phyloP scores from a whole-genome alignment of 2,329 filamentous ascomycete genomes.

The Penicillium sp. region DNA sequence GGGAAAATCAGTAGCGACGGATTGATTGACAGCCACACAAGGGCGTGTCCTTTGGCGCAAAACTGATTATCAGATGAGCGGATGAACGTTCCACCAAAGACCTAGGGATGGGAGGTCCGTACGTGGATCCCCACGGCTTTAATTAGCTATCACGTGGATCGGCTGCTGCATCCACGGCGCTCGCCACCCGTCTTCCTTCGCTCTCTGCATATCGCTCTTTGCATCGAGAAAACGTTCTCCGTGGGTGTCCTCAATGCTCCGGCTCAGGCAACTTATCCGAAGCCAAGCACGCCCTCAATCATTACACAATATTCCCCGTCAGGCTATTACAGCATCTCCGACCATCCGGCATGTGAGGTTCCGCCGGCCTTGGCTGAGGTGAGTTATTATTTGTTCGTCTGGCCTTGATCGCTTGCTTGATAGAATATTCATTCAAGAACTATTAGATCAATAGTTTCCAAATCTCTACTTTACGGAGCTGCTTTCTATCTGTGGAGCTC shows the following conservation, averaged over 20 bases:
- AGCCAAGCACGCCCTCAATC: conserved; percentile 20
- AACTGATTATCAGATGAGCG: too few species aligned
- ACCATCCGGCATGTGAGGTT: conserved; percentile 35
- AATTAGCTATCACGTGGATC: too few species aligned
- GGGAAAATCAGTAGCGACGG: background rate
- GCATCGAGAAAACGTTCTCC: too few species aligned
- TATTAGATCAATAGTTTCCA: conserved; percentile 30
- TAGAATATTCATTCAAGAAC: conserved; percentile 1
- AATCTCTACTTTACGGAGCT: conserved; percentile 31
- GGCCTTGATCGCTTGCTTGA: background rate
- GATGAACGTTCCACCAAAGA: too few species aligned
- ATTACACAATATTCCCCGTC: conserved; percentile 22
- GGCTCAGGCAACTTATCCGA: conserved; percentile 30
- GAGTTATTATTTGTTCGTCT: conserved; percentile 3
- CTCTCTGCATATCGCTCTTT: too few species aligned
- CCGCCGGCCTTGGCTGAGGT: conserved; percentile 38
- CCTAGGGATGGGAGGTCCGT: too few species aligned
- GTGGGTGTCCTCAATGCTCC: conserved; percentile 33
- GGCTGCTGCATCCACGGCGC: too few species aligned
- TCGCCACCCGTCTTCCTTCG: too few species aligned
- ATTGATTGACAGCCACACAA: too few species aligned
- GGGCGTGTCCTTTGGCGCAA: too few species aligned
- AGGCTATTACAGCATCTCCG: conserved; percentile 14
- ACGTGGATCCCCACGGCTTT: too few species aligned
- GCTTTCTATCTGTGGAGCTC: conserved; percentile 36